Percentiles rank a stretch among this genome's conserved stretches.
These are phyloP conservation scores for Macadamia tetraphylla DNA, from an alignment of 164 flowering plant species.

Conservation along the genomic window DNA sequence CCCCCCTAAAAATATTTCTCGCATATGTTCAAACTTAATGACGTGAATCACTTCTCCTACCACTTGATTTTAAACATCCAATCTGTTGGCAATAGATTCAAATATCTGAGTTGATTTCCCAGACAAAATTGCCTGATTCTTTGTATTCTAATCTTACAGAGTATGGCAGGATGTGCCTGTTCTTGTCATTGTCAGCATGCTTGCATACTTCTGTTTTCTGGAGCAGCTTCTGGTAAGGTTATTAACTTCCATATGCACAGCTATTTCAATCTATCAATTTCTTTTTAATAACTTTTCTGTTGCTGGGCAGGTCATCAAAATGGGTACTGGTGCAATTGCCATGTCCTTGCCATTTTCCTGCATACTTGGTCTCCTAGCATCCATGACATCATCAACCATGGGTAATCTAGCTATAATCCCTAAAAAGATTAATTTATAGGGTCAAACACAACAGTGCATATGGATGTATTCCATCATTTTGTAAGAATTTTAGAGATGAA, in stretches of 20 bases:
- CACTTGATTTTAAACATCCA: background rate
- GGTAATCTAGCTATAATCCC: conserved; percentile 39
- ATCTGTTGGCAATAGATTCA: background rate
- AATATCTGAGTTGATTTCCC: background rate
- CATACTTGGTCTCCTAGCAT: conserved; percentile 79
- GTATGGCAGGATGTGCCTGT: conserved; percentile 93
- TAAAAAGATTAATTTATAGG: background rate
- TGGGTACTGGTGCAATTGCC: conserved; percentile 82
- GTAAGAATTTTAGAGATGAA: background rate
- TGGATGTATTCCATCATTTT: no score
- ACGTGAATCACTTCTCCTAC: background rate
- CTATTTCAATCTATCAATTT: background rate
- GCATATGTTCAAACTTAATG: background rate
- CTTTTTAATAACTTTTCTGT: conserved; percentile 1
- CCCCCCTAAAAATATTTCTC: no score
- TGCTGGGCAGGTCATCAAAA: conserved; percentile 49
- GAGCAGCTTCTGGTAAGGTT: conserved; percentile 90
- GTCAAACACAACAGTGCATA: no score
- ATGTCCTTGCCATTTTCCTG: conserved; percentile 91
- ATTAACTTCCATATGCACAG: background rate
- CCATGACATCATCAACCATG: conserved; percentile 92
- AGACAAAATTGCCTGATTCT: conserved; percentile 6
- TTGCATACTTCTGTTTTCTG: conserved; percentile 93
- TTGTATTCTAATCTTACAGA: conserved; percentile 32
- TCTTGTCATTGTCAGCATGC: conserved; percentile 90